phyloP scores from a whole-genome alignment of 768 basidiomycete species.

The Agrocybe praecox region DNA sequence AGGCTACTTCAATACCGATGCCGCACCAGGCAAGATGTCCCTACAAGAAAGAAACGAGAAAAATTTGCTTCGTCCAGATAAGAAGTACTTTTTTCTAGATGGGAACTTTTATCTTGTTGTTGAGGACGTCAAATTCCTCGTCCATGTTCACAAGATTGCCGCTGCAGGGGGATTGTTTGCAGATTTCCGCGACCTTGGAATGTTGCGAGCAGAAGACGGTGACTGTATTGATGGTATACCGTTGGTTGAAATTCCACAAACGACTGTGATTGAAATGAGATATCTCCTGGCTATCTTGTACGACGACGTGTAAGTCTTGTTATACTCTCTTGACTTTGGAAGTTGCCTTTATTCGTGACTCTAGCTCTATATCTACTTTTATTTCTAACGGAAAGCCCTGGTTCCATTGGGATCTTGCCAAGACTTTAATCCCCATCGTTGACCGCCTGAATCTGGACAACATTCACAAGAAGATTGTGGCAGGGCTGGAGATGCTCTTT shows the following conservation, averaged over 20 bases:
- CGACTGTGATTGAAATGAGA: background rate
- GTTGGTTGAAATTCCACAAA: background rate
- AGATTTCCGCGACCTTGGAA: slow-evolving; percentile 7
- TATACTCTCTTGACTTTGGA: background rate
- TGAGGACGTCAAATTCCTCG: slow-evolving; percentile 20
- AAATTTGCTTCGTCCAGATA: slow-evolving; percentile 11
- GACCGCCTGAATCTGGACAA: background rate
- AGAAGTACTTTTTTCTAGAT: slow-evolving; percentile 20
- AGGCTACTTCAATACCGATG: background rate
- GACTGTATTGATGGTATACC: background rate
- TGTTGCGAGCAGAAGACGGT: background rate
- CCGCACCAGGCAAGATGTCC: background rate
- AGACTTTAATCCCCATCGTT: background rate
- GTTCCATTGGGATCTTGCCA: slow-evolving; percentile 8
- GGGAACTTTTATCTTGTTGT: slow-evolving; percentile 24
- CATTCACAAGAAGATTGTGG: background rate
- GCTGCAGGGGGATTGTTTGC: slow-evolving; percentile 17
- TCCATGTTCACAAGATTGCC: slow-evolving; percentile 15
- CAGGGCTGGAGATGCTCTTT: slow-evolving; percentile 4
- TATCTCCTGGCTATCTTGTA: slow-evolving; percentile 8
- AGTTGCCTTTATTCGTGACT: background rate
- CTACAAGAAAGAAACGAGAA: background rate
- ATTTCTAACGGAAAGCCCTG: slow-evolving; percentile 2
- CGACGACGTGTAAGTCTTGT: background rate
- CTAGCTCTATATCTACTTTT: background rate